phyloP scores from a whole-genome alignment of 179 eudicot genomes.

The Carnegiea gigantea region DNA sequence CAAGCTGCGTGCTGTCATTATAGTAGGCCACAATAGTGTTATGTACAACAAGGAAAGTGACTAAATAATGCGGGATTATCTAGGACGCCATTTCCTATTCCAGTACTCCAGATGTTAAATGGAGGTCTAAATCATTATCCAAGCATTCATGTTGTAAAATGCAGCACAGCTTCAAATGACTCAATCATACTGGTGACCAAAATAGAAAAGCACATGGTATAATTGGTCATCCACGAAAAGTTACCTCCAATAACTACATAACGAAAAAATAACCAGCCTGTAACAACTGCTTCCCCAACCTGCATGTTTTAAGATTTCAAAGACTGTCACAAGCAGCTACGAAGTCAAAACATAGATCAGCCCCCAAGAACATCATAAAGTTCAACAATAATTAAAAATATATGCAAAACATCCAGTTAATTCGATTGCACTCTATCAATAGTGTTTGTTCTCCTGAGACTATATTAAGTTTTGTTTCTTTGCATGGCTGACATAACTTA shows the following conservation, averaged over 20 bases:
- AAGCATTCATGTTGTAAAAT: background rate
- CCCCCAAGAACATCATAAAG: background rate
- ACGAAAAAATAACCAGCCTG: slow-evolving; percentile 96
- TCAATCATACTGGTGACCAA: background rate
- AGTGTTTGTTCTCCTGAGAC: background rate
- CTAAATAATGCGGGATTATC: too few relatives aligned
- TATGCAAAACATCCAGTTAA: background rate
- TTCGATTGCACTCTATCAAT: background rate
- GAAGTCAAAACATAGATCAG: background rate
- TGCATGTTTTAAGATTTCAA: slow-evolving; percentile 31
- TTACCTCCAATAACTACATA: slow-evolving; percentile 99
- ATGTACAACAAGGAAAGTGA: too few relatives aligned
- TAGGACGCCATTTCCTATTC: too few relatives aligned
- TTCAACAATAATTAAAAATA: background rate
- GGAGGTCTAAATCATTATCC: background rate
- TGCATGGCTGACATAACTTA: too few relatives aligned
- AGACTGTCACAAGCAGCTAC: background rate
- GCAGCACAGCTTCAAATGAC: background rate
- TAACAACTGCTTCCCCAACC: slow-evolving; percentile 96
- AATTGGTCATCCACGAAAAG: background rate
- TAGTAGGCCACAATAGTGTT: too few relatives aligned
- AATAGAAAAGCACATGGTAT: background rate
- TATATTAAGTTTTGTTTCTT: too few relatives aligned
- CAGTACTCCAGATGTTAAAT: too few relatives aligned
- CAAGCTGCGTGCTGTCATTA: too few relatives aligned